Percentiles rank a stretch among this genome's conserved stretches.
phyloP scores from a whole-genome alignment of 2,329 filamentous ascomycete species.

The Xylaria sp. region DNA sequence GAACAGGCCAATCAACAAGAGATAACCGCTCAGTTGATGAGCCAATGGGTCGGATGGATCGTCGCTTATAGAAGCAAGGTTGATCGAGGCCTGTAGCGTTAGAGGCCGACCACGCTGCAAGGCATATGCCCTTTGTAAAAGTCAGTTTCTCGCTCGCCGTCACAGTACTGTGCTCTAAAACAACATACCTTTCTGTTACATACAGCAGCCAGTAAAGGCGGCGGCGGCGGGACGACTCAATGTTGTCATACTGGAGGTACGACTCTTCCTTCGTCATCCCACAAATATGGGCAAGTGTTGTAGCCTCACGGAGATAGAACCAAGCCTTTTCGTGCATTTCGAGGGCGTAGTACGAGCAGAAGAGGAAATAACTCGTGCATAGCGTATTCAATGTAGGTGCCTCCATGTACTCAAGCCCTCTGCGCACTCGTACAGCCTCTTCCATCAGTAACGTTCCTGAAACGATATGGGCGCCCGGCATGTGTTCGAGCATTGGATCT shows the following conservation, averaged over 20 bases:
- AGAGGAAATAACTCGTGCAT: slow-evolving; percentile 80
- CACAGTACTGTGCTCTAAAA: background rate
- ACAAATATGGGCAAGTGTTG: slow-evolving; percentile 68
- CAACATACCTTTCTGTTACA: slow-evolving; percentile 68
- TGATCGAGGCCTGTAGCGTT: slow-evolving; percentile 72
- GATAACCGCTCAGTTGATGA: slow-evolving; percentile 60
- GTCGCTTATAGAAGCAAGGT: slow-evolving; percentile 65
- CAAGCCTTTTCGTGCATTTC: slow-evolving; percentile 78
- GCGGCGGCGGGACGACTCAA: slow-evolving; percentile 67
- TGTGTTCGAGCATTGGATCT: slow-evolving; percentile 61
- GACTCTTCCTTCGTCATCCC: slow-evolving; percentile 67
- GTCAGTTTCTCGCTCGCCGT: slow-evolving; percentile 13
- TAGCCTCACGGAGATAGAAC: slow-evolving; percentile 79
- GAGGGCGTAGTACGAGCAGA: slow-evolving; percentile 72
- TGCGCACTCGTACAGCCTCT: slow-evolving; percentile 68
- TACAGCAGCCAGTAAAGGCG: slow-evolving; percentile 77
- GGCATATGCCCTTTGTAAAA: slow-evolving; percentile 65
- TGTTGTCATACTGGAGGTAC: slow-evolving; percentile 62
- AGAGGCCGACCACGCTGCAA: slow-evolving; percentile 72
- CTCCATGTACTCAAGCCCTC: slow-evolving; percentile 65
- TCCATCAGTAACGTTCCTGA: slow-evolving; percentile 71
- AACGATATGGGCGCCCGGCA: slow-evolving; percentile 65
- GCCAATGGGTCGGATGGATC: slow-evolving; percentile 62
- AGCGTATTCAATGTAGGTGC: slow-evolving; percentile 62
- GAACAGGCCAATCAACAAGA: slow-evolving; percentile 67